Percentiles rank a stretch among this genome's conserved stretches.
Conservation (phyloP, 306 rosid genomes). For the Fragaria nilgerrensis region DNA sequence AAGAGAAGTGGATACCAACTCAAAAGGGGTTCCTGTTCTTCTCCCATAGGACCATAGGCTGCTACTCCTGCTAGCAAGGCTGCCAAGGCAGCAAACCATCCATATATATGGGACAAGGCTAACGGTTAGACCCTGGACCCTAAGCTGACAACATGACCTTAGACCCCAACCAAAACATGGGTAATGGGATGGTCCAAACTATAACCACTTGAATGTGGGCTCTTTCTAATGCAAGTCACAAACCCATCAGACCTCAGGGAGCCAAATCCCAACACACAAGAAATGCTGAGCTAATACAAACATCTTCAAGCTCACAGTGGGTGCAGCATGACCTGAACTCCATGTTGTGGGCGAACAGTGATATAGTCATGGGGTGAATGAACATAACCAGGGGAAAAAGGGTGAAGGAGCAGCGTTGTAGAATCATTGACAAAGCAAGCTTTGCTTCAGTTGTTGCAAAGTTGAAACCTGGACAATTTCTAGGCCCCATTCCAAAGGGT, state of each 20-base stretch:
- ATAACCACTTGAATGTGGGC: neutral
- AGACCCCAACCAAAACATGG: neutral
- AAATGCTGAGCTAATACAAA: neutral
- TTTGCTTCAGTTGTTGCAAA: neutral
- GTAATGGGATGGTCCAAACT: neutral
- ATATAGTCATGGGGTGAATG: neutral
- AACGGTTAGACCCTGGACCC: too few species aligned
- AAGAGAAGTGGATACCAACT: too few species aligned
- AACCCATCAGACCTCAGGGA: neutral
- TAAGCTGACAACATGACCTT: too few species aligned
- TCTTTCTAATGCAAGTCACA: neutral
- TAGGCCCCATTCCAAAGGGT: conserved; percentile 26
- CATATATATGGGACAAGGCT: too few species aligned
- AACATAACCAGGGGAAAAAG: conserved; percentile 1
- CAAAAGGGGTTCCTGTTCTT: too few species aligned
- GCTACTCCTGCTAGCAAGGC: too few species aligned
- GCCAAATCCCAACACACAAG: neutral
- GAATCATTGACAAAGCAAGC: neutral
- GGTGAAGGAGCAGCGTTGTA: neutral
- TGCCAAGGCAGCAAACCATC: too few species aligned
- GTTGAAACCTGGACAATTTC: conserved; percentile 10
- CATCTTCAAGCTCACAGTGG: neutral
- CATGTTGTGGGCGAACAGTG: conserved; percentile 11
- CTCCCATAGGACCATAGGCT: too few species aligned
- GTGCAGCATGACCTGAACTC: conserved; percentile 20